These are phyloP conservation scores for Ophiognomonia clavigignenti-juglandacearum DNA, from an alignment of 2,329 filamentous ascomycete genomes.

Conservation along the genomic window DNA sequence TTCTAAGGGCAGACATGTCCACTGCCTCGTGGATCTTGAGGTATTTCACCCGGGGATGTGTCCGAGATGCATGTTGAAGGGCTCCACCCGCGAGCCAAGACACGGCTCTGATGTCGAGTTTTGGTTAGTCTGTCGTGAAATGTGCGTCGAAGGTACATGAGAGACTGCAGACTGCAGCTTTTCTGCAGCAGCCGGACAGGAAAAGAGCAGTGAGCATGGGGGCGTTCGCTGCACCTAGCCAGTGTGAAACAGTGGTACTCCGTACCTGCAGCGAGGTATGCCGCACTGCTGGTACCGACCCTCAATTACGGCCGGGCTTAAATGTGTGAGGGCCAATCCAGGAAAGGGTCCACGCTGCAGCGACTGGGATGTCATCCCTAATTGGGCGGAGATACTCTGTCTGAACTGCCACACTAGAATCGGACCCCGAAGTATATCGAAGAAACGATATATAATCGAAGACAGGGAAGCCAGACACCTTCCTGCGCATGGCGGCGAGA, in stretches of 20 bases:
- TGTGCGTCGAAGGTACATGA: constrained; percentile 9
- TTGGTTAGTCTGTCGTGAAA: constrained; percentile 7
- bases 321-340: neutral
- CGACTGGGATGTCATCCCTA: neutral
- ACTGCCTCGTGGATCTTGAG: neutral
- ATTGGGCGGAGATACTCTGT: neutral
- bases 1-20: no score
- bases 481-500: no score
- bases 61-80: constrained; percentile 1
- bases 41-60: neutral
- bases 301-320: no score
- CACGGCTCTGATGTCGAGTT: constrained; percentile 8
- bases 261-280: neutral
- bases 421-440: no score
- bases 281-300: no score
- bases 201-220: no score
- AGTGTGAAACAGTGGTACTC: constrained; percentile 3
- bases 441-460: no score
- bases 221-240: neutral
- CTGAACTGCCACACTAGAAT: no score
- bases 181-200: no score
- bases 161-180: no score
- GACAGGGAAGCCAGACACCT: no score
- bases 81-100: no score
- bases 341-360: neutral